Evolutionary conservation across 2,329 filamentous ascomycete species (phyloP), one percentile per base, ranked within the genome.

Genomic region (Chrysoporthe cubensis): DNA sequence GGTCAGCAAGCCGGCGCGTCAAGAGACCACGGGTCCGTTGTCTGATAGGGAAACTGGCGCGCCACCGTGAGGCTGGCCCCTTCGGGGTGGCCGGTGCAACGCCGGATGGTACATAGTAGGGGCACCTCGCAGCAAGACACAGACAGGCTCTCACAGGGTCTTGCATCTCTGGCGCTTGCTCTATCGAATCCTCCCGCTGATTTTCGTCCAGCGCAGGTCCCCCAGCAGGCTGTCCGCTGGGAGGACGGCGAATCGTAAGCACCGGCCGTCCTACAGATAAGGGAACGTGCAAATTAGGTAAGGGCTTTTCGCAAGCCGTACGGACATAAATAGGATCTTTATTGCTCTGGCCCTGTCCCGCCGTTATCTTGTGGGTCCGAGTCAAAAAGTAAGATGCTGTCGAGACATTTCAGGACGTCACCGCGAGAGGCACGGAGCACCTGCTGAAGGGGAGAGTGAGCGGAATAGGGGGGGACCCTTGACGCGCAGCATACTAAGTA

Each of bases 21-120:
- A 61, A 32, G 42, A 44, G 43, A 46, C 59, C 43, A 44, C 42
- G 42, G 59, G 14, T 26, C 59, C 42, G 42, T 32, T 13, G 59
- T 61, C 59, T 61, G 59, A 61, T 61, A 61, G 43, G 59, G 59
- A 46, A 46, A 61, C 42, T 46, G 42, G 26, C 13, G 58, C 52
- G 54, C 54, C 54, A 57, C 54, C 54, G 16, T 40, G 54, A 57
- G 54, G 54, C 54, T 57, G 54, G 54, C 6, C 7, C 54, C 48
- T 4, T 54, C 54, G 54, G 54, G 32, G 54, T 18, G 34, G 32
- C 54, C 54, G 54, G 54, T 57, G 54, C 32, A 37, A n/a, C 54
- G 2, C 18, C 34, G n/a, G 18, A 46, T 26, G 26, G 26, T 26
- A 26, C 26, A 26, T 26, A 26, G 26, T 26, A 2, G 26, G 26